phyloP scores from a whole-genome alignment of 805 yeast species.

The Myxozyma kluyveri region DNA sequence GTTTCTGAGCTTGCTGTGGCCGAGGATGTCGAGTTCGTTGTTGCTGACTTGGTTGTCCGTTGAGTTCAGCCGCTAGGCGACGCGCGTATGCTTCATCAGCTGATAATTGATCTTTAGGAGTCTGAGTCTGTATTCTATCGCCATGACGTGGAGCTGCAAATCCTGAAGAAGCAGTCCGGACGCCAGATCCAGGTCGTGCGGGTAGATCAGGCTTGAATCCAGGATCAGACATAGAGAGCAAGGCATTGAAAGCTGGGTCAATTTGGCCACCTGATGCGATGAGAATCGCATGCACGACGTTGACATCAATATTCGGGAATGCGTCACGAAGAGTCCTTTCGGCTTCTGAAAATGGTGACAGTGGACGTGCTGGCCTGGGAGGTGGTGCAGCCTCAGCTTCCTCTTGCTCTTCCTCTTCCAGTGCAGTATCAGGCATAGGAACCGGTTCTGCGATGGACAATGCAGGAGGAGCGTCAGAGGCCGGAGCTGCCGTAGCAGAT shows the following conservation, averaged over 20 bases:
- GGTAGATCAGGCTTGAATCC: conserved; percentile 28
- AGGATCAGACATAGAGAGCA: conserved; percentile 68
- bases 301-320: conserved; percentile 74
- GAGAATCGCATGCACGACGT: conserved; percentile 69
- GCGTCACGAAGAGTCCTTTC: conserved; percentile 72
- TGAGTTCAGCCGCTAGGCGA: conserved; percentile 50
- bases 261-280: conserved; percentile 80
- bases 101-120: conserved; percentile 46
- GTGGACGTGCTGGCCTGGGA: conserved; percentile 58
- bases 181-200: conserved; percentile 29
- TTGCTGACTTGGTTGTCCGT: conserved; percentile 1
- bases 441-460: not conserved
- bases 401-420: conserved; percentile 17
- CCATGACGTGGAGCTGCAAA: conserved; percentile 27
- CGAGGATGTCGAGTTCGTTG: conserved; percentile 4
- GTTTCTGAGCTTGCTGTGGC: conserved; percentile 12
- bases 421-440: not conserved
- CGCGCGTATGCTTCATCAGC: conserved; percentile 85
- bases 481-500: not conserved
- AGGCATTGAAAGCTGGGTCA: conserved; percentile 86
- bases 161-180: conserved; percentile 22
- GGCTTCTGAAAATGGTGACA: conserved; percentile 55
- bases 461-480: too few species aligned
- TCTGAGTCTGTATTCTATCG: conserved; percentile 31
- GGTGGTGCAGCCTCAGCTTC: conserved; percentile 40